Conservation (phyloP, 352 stramenopile genomes). For the Pythium utonaiense region DNA sequence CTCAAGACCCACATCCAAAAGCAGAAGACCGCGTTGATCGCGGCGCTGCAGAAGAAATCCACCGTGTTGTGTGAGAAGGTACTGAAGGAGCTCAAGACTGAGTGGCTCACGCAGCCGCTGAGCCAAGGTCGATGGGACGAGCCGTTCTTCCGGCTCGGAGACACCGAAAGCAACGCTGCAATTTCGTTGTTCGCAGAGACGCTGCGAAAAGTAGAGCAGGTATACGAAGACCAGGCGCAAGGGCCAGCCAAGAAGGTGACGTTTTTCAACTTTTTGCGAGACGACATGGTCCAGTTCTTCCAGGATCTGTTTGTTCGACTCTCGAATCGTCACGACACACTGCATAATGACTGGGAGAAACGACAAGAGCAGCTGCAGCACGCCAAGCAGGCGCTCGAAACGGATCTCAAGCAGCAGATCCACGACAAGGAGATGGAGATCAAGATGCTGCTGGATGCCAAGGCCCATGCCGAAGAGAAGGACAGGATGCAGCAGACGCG, state of each 20-base stretch:
- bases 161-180: background rate
- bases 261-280: conserved; percentile 65
- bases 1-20: conserved; percentile 73
- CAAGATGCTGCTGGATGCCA: conserved; percentile 39
- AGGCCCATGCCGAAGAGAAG: conserved; percentile 57
- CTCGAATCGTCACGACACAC: conserved; percentile 20
- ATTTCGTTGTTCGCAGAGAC: conserved; percentile 33
- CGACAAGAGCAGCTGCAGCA: conserved; percentile 34
- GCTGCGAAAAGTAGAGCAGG: conserved; percentile 43
- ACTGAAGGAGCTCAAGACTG: conserved; percentile 30
- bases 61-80: conserved; percentile 48
- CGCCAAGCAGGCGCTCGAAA: conserved; percentile 31
- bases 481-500: conserved; percentile 31
- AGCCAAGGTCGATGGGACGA: conserved; percentile 40
- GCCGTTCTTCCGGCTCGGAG: conserved; percentile 3
- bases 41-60: conserved; percentile 54
- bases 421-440: conserved; percentile 48
- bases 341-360: conserved; percentile 28
- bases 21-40: conserved; percentile 47
- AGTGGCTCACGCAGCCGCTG: conserved; percentile 41
- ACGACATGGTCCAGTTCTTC: conserved; percentile 49
- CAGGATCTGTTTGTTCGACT: conserved; percentile 47
- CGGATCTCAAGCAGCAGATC: conserved; percentile 41
- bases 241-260: conserved; percentile 66
- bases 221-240: conserved; percentile 56